Conservation (phyloP, 169 alveolate genomes). For the Amoebophrya sp. region DNA sequence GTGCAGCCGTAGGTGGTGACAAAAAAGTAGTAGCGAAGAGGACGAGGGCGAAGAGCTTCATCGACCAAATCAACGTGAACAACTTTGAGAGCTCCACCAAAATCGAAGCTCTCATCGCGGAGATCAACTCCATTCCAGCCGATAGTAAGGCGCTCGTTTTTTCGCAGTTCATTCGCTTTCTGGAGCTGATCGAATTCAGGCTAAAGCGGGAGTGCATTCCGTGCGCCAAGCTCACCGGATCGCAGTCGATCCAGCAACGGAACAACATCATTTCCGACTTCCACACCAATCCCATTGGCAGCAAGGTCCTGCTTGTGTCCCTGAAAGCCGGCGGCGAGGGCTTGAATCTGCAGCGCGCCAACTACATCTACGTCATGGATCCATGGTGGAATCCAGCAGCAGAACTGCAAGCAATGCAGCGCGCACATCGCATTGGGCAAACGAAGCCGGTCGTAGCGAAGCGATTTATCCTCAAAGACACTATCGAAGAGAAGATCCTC, state of each 20-base stretch:
- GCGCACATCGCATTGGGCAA: conserved; percentile 37
- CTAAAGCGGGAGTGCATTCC: conserved; percentile 61
- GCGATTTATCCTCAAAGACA: conserved; percentile 83
- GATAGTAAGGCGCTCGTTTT: conserved; percentile 68
- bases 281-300: conserved; percentile 59
- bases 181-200: conserved; percentile 70
- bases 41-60: conserved; percentile 7
- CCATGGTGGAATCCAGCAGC: conserved; percentile 99
- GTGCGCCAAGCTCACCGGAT: conserved; percentile 67
- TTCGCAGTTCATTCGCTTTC: conserved; percentile 75
- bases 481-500: conserved; percentile 93
- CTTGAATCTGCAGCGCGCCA: conserved; percentile 93
- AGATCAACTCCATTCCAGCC: conserved; percentile 53
- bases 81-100: conserved; percentile 56
- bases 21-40: neutral
- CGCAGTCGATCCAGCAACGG: conserved; percentile 60
- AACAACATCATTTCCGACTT: conserved; percentile 66
- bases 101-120: conserved; percentile 66
- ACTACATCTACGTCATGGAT: conserved; percentile 88
- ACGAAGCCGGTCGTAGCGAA: conserved; percentile 73
- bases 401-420: conserved; percentile 81
- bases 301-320: conserved; percentile 73
- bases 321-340: conserved; percentile 97
- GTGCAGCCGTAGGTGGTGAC: no score
- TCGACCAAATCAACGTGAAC: conserved; percentile 58